A percentile compares a stretch with the other conserved stretches of the same genome.
Conservation (phyloP, 179 eudicot species). For the Spergularia azorica region DNA sequence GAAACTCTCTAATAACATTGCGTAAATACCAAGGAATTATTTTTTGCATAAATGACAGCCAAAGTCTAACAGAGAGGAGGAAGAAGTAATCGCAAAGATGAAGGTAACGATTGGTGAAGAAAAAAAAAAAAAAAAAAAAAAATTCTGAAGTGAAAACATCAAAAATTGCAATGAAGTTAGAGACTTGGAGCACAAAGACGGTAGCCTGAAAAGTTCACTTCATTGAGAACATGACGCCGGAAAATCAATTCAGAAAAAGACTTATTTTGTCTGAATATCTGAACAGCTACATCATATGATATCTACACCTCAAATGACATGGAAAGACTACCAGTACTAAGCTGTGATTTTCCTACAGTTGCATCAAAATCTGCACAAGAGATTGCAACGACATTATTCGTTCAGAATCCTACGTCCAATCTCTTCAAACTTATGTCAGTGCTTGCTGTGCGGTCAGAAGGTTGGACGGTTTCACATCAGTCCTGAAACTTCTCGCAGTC, state of each 20-base stretch:
- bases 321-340: slow-evolving; percentile 1
- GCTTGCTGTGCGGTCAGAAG: slow-evolving; percentile 14
- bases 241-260: slow-evolving; percentile 5
- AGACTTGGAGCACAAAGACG: too few species aligned
- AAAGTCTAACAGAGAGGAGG: too few species aligned
- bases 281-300: slow-evolving; percentile 14
- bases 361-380: slow-evolving; percentile 29
- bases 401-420: background rate
- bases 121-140: too few species aligned
- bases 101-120: too few species aligned
- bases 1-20: too few species aligned
- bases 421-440: slow-evolving; percentile 24
- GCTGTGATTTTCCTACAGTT: slow-evolving; percentile 1
- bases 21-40: too few species aligned
- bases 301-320: background rate
- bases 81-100: too few species aligned
- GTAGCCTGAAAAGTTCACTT: background rate
- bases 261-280: background rate
- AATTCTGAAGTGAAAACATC: too few species aligned
- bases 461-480: slow-evolving; percentile 19
- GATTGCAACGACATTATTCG: slow-evolving; percentile 6
- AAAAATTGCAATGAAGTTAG: too few species aligned
- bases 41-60: too few species aligned
- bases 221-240: slow-evolving; percentile 9
- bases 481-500: slow-evolving; percentile 53